Percentiles rank a stretch among this genome's conserved stretches.
phyloP scores from a whole-genome alignment of 2,329 filamentous ascomycete species.

The Cytospora piceae region DNA sequence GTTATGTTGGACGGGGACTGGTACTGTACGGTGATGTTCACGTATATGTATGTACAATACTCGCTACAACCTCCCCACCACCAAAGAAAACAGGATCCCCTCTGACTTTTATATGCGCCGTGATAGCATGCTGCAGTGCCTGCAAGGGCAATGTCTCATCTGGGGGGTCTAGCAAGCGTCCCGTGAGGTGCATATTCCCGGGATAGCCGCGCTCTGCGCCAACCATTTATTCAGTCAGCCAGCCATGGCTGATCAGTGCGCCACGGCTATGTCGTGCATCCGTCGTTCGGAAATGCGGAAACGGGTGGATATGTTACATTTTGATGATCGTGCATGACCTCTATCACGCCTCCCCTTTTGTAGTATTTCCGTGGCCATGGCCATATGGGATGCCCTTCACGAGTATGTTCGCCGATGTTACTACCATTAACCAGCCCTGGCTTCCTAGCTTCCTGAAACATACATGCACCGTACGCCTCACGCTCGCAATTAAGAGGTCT shows the following conservation, averaged over 20 bases:
- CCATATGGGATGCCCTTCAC: not conserved
- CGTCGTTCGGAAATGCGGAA: conserved; percentile 12
- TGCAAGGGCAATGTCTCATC: conserved; percentile 25
- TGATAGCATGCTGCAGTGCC: conserved; percentile 13
- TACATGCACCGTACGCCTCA: conserved; percentile 18
- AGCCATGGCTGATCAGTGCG: conserved; percentile 5
- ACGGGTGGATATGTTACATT: conserved; percentile 19
- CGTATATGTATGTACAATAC: too few species aligned
- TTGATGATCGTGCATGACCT: conserved; percentile 9
- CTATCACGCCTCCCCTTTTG: conserved; percentile 13
- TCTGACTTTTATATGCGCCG: not conserved
- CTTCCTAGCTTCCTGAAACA: conserved; percentile 9
- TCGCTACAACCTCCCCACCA: not conserved
- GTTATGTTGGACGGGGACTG: not conserved
- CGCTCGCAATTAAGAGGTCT: conserved; percentile 19
- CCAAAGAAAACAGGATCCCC: not conserved
- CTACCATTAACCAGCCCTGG: not conserved
- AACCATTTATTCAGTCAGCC: not conserved
- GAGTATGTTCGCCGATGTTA: conserved; percentile 9
- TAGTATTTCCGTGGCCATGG: not conserved
- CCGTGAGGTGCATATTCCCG: not conserved
- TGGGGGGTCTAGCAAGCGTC: not conserved
- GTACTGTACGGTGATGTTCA: too few species aligned
- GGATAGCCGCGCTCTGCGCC: conserved; percentile 16
- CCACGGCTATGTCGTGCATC: conserved; percentile 22